Conservation (phyloP, 176 grass and related monocot genomes). For the Zoysia japonica region DNA sequence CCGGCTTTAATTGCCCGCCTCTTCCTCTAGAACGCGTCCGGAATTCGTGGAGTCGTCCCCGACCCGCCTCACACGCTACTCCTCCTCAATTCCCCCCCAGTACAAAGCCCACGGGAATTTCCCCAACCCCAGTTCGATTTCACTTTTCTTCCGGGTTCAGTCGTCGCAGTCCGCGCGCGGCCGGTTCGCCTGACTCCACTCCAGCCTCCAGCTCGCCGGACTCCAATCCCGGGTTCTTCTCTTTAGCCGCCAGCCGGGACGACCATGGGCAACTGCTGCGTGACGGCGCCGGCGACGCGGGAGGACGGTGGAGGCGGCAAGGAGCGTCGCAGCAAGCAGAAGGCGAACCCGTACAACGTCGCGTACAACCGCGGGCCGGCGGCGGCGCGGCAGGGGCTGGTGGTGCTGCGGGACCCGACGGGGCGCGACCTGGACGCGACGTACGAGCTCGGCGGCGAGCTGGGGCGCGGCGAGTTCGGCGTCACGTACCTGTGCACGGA, state of each 20-base stretch:
- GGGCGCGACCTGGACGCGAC: slow-evolving; percentile 42
- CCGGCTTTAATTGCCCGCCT: background rate
- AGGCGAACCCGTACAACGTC: slow-evolving; percentile 46
- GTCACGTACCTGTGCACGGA: slow-evolving; percentile 70
- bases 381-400: slow-evolving; percentile 36
- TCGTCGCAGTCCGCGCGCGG: background rate
- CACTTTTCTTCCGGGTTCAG: background rate
- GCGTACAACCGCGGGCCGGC: slow-evolving; percentile 40
- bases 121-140: slow-evolving; percentile 6
- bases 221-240: background rate
- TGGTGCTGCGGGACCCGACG: slow-evolving; percentile 60
- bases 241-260: background rate
- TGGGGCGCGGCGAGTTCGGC: slow-evolving; percentile 77
- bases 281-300: slow-evolving; percentile 26
- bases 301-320: background rate
- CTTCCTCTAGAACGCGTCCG: slow-evolving; percentile 43
- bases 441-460: slow-evolving; percentile 60
- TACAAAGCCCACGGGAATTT: slow-evolving; percentile 29
- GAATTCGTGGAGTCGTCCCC: slow-evolving; percentile 35
- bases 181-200: background rate
- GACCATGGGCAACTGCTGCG: slow-evolving; percentile 74
- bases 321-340: slow-evolving; percentile 33
- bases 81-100: background rate
- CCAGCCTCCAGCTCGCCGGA: background rate
- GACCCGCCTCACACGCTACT: slow-evolving; percentile 44